A percentile compares a stretch with the other conserved stretches of the same genome.
phyloP scores from a whole-genome alignment of 768 basidiomycete genomes.

The Chalciporus chontae region DNA sequence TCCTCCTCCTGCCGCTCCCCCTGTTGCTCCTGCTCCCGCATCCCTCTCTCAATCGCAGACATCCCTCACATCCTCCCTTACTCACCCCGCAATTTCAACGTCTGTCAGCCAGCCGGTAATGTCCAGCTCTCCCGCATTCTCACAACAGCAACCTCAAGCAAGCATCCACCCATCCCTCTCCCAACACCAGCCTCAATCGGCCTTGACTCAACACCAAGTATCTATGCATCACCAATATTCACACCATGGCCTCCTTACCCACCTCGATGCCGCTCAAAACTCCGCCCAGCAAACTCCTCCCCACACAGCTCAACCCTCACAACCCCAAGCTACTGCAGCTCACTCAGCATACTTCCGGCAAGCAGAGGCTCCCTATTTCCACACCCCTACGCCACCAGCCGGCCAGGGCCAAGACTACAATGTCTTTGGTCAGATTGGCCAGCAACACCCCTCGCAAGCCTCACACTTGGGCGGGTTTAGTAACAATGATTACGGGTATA shows the following conservation, averaged over 20 bases:
- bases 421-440: constrained; percentile 62
- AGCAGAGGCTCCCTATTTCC: constrained; percentile 69
- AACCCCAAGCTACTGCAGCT: constrained; percentile 51
- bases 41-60: constrained; percentile 24
- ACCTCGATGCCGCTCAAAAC: constrained; percentile 57
- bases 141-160: constrained; percentile 33
- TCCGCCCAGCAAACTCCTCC: constrained; percentile 38
- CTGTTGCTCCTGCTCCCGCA: constrained; percentile 4
- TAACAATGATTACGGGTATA: constrained; percentile 65
- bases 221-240: constrained; percentile 45
- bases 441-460: constrained; percentile 51
- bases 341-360: constrained; percentile 69
- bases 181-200: constrained; percentile 33
- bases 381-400: constrained; percentile 73
- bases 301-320: constrained; percentile 37
- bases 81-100: constrained; percentile 33
- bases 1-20: constrained; percentile 7
- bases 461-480: constrained; percentile 54
- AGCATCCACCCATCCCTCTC: constrained; percentile 26
- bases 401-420: constrained; percentile 57
- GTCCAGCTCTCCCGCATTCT: constrained; percentile 22
- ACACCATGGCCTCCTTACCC: constrained; percentile 59
- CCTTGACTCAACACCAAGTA: constrained; percentile 35
- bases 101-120: constrained; percentile 33
- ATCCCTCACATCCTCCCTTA: constrained; percentile 24